Conservation (phyloP, 1,284 basidiomycete species). For the Tausonia pullulans region DNA sequence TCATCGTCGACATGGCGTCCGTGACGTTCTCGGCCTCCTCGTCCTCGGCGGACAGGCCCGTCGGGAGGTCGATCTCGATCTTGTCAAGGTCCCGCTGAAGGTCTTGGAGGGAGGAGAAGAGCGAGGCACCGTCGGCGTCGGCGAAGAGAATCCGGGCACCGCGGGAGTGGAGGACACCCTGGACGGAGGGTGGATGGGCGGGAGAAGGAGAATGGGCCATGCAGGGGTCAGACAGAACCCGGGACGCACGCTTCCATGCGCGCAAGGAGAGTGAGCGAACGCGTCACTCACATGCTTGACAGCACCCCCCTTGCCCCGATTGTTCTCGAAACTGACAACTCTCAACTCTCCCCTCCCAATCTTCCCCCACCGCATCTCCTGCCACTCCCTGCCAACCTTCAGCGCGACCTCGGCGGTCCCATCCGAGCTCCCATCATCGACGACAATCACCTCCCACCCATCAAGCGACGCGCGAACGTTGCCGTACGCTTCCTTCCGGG, state of each 20-base stretch:
- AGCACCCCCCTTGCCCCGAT: slow-evolving; percentile 83
- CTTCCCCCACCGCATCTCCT: slow-evolving; percentile 27
- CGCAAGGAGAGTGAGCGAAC: background rate
- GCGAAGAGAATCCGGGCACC: slow-evolving; percentile 76
- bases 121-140: slow-evolving; percentile 85
- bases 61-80: slow-evolving; percentile 31
- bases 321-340: slow-evolving; percentile 63
- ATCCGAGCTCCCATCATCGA: slow-evolving; percentile 82
- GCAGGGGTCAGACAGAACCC: background rate
- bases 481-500: background rate
- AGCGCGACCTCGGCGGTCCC: slow-evolving; percentile 57
- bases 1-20: too few relatives aligned
- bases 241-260: background rate
- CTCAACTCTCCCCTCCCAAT: slow-evolving; percentile 42
- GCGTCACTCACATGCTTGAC: slow-evolving; percentile 57
- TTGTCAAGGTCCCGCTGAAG: slow-evolving; percentile 63
- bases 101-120: slow-evolving; percentile 64
- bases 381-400: slow-evolving; percentile 48
- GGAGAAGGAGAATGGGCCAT: background rate
- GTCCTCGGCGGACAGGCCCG: background rate
- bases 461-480: background rate
- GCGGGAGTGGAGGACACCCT: slow-evolving; percentile 62
- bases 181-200: background rate
- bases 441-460: slow-evolving; percentile 58
- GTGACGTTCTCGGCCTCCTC: background rate